These are phyloP conservation scores for Acrasis kona DNA, from an alignment of 78 protist species.

Conservation along the genomic window DNA sequence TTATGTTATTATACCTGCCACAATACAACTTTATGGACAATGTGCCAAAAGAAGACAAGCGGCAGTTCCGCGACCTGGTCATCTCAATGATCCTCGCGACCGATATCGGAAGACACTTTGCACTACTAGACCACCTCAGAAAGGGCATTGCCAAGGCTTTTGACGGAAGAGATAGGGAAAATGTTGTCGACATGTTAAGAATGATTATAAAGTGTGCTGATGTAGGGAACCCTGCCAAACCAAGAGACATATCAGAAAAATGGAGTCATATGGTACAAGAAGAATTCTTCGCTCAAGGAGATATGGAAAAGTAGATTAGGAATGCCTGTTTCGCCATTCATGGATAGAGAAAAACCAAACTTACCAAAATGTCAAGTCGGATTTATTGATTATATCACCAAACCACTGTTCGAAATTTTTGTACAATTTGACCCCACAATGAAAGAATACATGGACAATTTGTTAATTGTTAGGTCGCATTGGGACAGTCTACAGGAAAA, in stretches of 20 bases:
- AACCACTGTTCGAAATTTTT: constrained; percentile 19
- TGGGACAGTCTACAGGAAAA: too few species aligned
- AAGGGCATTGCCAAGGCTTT: neutral
- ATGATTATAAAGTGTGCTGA: constrained; percentile 34
- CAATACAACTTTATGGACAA: neutral
- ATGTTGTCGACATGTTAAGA: neutral
- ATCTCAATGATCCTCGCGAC: constrained; percentile 39
- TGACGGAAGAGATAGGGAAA: neutral
- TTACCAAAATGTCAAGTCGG: constrained; percentile 19
- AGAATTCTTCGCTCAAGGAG: constrained; percentile 48
- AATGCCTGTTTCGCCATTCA: constrained; percentile 36
- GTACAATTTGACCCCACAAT: constrained; percentile 5
- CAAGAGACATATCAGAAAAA: neutral
- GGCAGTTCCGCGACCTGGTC: constrained; percentile 24
- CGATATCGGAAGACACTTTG: constrained; percentile 49
- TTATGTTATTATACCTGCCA: constrained; percentile 33
- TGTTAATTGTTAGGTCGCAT: too few species aligned
- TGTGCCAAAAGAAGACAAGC: neutral
- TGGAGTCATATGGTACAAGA: constrained; percentile 23
- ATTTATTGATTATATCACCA: constrained; percentile 34
- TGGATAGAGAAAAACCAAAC: constrained; percentile 25
- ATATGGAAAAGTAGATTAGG: constrained; percentile 7
- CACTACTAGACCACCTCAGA: constrained; percentile 14
- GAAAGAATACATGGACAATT: too few species aligned
- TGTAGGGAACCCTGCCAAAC: constrained; percentile 29